Percentiles rank a stretch among this genome's conserved stretches.
Evolutionary conservation across 208 protist species (phyloP).

Genomic region (Leptomonas pyrrhocoris): DNA sequence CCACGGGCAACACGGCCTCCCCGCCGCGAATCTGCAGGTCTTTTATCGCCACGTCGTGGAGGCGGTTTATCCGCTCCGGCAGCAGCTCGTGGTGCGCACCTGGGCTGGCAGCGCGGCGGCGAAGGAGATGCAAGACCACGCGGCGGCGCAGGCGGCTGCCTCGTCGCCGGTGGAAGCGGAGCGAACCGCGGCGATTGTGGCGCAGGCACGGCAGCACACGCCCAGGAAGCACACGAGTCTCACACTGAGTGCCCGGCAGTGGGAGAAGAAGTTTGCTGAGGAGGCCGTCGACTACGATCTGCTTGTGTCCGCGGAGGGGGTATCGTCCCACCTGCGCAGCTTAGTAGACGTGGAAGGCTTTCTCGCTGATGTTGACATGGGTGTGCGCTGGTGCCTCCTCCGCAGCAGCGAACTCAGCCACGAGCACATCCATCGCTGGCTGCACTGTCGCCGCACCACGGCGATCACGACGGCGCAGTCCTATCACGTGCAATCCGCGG

Average conservation of each 20-base stretch:
- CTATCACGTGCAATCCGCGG: slow-evolving; percentile 59
- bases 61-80: slow-evolving; percentile 78
- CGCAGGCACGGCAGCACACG: slow-evolving; percentile 13
- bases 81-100: slow-evolving; percentile 71
- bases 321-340: slow-evolving; percentile 78
- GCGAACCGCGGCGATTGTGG: slow-evolving; percentile 18
- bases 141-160: background rate
- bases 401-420: slow-evolving; percentile 47
- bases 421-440: slow-evolving; percentile 85
- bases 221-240: slow-evolving; percentile 64
- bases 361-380: slow-evolving; percentile 73
- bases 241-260: slow-evolving; percentile 71
- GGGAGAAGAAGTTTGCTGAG: slow-evolving; percentile 67
- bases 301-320: slow-evolving; percentile 81
- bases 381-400: slow-evolving; percentile 77
- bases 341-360: slow-evolving; percentile 89
- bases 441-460: slow-evolving; percentile 55
- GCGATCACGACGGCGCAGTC: slow-evolving; percentile 33
- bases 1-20: slow-evolving; percentile 48
- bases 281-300: slow-evolving; percentile 86
- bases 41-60: slow-evolving; percentile 85
- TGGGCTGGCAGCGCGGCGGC: slow-evolving; percentile 46
- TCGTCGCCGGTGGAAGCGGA: background rate
- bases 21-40: slow-evolving; percentile 65
- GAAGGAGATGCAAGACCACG: slow-evolving; percentile 3